These are phyloP conservation scores for Umbelopsis sp. DNA, from an alignment of 192 early-diverging fungal genomes.

Conservation along the genomic window DNA sequence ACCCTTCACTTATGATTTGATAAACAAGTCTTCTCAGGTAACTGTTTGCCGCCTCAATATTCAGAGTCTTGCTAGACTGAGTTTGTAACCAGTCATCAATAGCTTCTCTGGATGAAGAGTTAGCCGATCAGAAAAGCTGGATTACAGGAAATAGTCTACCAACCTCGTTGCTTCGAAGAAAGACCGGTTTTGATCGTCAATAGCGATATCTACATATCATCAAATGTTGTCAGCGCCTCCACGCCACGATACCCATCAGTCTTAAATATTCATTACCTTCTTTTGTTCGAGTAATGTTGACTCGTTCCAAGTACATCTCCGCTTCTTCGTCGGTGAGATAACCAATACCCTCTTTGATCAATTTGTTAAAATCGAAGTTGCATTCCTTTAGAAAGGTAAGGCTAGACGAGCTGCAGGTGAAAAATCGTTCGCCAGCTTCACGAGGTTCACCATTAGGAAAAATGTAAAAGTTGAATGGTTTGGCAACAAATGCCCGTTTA, in stretches of 20 bases:
- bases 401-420: slow-evolving; percentile 48
- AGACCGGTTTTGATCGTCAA: slow-evolving; percentile 53
- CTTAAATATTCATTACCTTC: background rate
- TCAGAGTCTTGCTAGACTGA: slow-evolving; percentile 25
- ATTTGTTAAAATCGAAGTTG: slow-evolving; percentile 92
- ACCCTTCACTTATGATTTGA: slow-evolving; percentile 63
- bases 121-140: background rate
- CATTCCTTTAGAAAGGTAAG: slow-evolving; percentile 76
- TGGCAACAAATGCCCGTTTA: slow-evolving; percentile 63
- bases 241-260: background rate
- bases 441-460: slow-evolving; percentile 64
- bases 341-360: slow-evolving; percentile 78
- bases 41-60: slow-evolving; percentile 52
- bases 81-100: slow-evolving; percentile 49
- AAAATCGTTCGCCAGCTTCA: slow-evolving; percentile 53
- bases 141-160: background rate
- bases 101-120: slow-evolving; percentile 17
- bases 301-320: background rate
- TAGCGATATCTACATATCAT: slow-evolving; percentile 37
- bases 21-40: slow-evolving; percentile 77
- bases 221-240: background rate
- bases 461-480: slow-evolving; percentile 88
- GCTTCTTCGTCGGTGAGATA: slow-evolving; percentile 61
- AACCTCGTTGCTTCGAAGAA: slow-evolving; percentile 53
- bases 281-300: background rate